Percentiles rank a stretch among this genome's conserved stretches.
Conservation (phyloP, 2,329 filamentous ascomycete species). For the Alternaria metachromatica region DNA sequence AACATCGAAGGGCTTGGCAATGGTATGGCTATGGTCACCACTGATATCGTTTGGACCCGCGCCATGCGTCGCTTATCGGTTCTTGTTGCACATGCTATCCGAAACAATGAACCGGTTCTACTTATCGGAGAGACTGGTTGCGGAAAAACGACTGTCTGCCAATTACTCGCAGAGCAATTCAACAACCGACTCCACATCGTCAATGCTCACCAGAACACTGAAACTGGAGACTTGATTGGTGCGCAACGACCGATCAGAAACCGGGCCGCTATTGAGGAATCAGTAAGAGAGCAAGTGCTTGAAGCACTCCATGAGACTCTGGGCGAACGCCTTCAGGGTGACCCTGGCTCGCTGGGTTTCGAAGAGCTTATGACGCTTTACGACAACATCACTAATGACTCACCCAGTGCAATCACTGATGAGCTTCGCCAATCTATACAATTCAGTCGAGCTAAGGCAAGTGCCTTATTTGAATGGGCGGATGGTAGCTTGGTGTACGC, state of each 20-base stretch:
- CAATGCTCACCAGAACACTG: slow-evolving; percentile 97
- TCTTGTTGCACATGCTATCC: slow-evolving; percentile 83
- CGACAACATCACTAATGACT: slow-evolving; percentile 57
- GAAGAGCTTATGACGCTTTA: slow-evolving; percentile 65
- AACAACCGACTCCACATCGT: slow-evolving; percentile 81
- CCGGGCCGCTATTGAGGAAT: slow-evolving; percentile 72
- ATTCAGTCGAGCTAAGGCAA: slow-evolving; percentile 66
- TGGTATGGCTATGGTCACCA: slow-evolving; percentile 19
- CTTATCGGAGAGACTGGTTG: slow-evolving; percentile 97
- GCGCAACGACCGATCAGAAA: slow-evolving; percentile 93
- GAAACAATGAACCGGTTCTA: slow-evolving; percentile 91
- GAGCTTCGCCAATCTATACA: slow-evolving; percentile 51
- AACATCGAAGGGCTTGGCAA: slow-evolving; percentile 47
- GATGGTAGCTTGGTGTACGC: slow-evolving; percentile 93
- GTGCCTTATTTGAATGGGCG: slow-evolving; percentile 93
- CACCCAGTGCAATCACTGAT: slow-evolving; percentile 56
- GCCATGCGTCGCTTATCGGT: slow-evolving; percentile 93
- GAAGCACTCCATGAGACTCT: slow-evolving; percentile 33
- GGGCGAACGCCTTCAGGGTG: slow-evolving; percentile 6
- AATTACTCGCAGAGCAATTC: slow-evolving; percentile 84
- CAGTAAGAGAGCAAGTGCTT: slow-evolving; percentile 68
- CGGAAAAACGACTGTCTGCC: slow-evolving; percentile 96
- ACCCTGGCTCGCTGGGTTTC: slow-evolving; percentile 31
- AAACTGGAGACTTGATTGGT: slow-evolving; percentile 96
- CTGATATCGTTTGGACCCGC: slow-evolving; percentile 83